These are phyloP conservation scores for Tricholoma matsutake DNA, from an alignment of 768 basidiomycete species.

Conservation along the genomic window DNA sequence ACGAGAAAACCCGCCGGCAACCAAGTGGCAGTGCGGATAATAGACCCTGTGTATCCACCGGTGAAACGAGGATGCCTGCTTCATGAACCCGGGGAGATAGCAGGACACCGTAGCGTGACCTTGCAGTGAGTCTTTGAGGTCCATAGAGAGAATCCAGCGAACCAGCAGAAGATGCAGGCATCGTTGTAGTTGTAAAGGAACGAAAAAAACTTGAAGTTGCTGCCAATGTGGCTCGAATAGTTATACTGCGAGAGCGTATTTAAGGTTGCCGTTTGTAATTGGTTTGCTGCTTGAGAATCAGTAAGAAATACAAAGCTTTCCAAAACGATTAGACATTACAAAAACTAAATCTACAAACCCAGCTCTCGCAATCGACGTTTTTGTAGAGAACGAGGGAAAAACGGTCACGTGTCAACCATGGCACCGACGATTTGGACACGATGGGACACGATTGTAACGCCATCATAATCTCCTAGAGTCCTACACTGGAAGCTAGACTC, in stretches of 20 bases:
- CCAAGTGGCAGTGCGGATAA: conserved; percentile 65
- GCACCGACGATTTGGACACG: too few species aligned
- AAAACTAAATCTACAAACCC: too few species aligned
- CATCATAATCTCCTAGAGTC: too few species aligned
- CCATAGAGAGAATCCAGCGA: conserved; percentile 17
- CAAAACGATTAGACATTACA: too few species aligned
- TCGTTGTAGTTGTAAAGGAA: background rate
- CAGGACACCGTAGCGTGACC: conserved; percentile 85
- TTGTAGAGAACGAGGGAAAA: too few species aligned
- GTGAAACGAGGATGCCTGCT: conserved; percentile 77
- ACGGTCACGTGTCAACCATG: too few species aligned
- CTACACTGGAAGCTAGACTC: too few species aligned
- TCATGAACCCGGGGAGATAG: conserved; percentile 72
- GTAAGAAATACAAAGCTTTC: too few species aligned
- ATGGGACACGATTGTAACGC: too few species aligned
- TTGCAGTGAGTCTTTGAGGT: conserved; percentile 68
- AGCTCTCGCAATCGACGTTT: too few species aligned
- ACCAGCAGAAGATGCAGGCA: background rate
- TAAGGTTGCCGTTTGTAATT: background rate
- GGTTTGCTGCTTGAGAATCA: too few species aligned
- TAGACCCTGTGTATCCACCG: conserved; percentile 84
- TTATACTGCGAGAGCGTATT: background rate
- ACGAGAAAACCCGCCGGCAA: conserved; percentile 67
- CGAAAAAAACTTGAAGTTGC: background rate
- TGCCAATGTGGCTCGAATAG: background rate